Percentiles rank a stretch among this genome's conserved stretches.
phyloP scores from a whole-genome alignment of 2,329 filamentous ascomycete genomes.

The Apiospora saccharicola region DNA sequence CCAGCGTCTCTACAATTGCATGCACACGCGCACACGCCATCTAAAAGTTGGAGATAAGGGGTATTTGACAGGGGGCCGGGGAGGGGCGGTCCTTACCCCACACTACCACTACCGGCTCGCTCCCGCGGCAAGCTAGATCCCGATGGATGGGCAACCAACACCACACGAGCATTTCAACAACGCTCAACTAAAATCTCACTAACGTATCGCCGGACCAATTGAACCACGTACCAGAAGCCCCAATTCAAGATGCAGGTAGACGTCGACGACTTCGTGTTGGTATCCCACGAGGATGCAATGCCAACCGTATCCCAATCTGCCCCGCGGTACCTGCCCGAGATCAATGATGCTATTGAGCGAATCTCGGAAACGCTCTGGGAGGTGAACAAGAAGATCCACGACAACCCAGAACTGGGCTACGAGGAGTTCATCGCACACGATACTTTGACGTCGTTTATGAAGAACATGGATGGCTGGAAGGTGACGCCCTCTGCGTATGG shows the following conservation, averaged over 20 bases:
- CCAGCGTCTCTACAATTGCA: too few species aligned
- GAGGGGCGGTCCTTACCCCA: background rate
- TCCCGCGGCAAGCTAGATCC: background rate
- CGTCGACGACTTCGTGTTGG: constrained; percentile 18
- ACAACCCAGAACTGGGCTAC: constrained; percentile 58
- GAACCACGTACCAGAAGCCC: too few species aligned
- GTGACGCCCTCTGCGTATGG: constrained; percentile 60
- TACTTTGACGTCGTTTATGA: constrained; percentile 56
- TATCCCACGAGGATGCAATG: background rate
- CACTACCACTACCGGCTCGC: background rate
- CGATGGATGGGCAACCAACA: background rate
- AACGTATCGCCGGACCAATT: background rate
- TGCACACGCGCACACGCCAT: too few species aligned
- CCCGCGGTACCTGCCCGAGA: constrained; percentile 41
- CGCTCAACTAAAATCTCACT: background rate
- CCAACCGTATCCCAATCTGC: background rate
- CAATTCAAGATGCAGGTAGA: constrained; percentile 13
- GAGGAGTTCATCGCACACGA: constrained; percentile 58
- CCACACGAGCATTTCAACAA: background rate
- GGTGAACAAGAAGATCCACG: constrained; percentile 59
- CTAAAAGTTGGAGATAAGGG: too few species aligned
- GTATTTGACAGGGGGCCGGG: too few species aligned
- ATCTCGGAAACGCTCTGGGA: constrained; percentile 50
- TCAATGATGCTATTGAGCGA: constrained; percentile 48
- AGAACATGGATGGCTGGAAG: constrained; percentile 52